phyloP scores from a whole-genome alignment of 257 asterid species.

The Salvia rosmarinus region DNA sequence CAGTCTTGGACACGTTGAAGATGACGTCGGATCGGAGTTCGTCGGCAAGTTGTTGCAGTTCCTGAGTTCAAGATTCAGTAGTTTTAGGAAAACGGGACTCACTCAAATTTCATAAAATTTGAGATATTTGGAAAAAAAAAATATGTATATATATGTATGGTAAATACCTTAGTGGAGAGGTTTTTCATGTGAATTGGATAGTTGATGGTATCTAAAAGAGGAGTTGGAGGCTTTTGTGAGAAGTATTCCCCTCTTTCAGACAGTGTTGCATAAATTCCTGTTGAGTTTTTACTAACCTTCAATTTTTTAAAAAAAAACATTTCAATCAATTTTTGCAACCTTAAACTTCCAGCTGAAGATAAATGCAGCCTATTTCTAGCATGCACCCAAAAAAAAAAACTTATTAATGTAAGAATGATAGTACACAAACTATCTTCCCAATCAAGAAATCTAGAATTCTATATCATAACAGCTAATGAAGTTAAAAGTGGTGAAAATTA shows the following conservation, averaged over 20 bases:
- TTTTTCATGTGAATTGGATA: conserved; percentile 95
- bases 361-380: conserved; percentile 7
- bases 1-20: conserved; percentile 94
- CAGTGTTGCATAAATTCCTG: conserved; percentile 64
- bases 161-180: conserved; percentile 75
- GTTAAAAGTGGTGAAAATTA: no score
- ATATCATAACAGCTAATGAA: background rate
- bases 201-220: conserved; percentile 87
- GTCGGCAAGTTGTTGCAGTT: conserved; percentile 87
- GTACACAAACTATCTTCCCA: background rate
- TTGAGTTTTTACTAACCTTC: conserved; percentile 57
- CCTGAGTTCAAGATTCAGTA: conserved; percentile 47
- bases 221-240: conserved; percentile 94
- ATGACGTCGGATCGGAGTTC: conserved; percentile 89
- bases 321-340: conserved; percentile 31
- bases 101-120: background rate
- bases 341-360: conserved; percentile 17
- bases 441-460: background rate
- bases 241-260: conserved; percentile 80
- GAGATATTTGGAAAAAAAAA: background rate
- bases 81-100: background rate
- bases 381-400: background rate
- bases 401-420: conserved; percentile 10
- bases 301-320: conserved; percentile 34
- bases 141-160: background rate